Percentiles rank a stretch among this genome's conserved stretches.
phyloP scores from a whole-genome alignment of 345 rosid species.

The Punica granatum region DNA sequence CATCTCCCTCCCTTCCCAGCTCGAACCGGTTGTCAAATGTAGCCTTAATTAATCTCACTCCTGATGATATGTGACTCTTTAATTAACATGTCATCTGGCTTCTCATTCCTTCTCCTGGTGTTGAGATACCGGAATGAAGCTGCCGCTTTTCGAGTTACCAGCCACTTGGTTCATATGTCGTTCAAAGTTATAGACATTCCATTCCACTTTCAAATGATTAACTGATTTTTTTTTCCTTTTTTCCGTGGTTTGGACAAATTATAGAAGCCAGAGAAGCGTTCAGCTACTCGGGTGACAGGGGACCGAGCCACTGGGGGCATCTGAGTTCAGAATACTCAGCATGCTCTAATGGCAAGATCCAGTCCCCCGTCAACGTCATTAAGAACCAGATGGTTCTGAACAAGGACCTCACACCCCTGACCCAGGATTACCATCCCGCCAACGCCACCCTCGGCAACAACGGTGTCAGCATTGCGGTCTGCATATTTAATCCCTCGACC shows the following conservation, averaged over 20 bases:
- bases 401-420: constrained; percentile 23
- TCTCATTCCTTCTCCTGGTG: not conserved
- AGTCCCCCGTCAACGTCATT: constrained; percentile 62
- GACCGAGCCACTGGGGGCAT: constrained; percentile 49
- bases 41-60: no score
- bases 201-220: not conserved
- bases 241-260: not conserved
- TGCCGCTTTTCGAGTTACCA: no score
- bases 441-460: constrained; percentile 48
- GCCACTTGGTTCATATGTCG: not conserved
- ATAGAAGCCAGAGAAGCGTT: constrained; percentile 6
- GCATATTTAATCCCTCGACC: not conserved
- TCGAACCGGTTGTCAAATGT: no score
- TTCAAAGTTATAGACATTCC: no score
- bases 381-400: constrained; percentile 15
- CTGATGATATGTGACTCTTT: no score
- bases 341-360: constrained; percentile 45
- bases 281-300: constrained; percentile 31
- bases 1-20: not conserved
- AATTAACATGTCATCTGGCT: no score
- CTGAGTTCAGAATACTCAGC: constrained; percentile 24
- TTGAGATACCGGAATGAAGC: no score
- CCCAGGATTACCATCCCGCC: constrained; percentile 27
- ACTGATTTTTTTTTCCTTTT: not conserved
- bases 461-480: constrained; percentile 36